phyloP scores from a whole-genome alignment of 371 early-diverging fungal species.

The Syncephalastrum monosporum region DNA sequence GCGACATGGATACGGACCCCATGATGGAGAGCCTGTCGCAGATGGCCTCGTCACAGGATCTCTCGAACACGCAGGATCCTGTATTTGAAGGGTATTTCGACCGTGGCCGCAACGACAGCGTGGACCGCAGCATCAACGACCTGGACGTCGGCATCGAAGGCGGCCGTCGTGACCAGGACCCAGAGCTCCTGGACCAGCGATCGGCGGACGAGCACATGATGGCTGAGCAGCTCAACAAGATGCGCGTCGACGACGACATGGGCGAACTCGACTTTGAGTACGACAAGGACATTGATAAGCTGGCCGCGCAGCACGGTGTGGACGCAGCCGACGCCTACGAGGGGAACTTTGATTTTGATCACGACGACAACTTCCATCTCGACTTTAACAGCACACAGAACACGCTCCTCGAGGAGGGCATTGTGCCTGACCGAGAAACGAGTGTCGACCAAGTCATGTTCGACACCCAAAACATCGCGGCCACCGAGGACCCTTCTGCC shows the following conservation, averaged over 20 bases:
- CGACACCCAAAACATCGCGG: slow-evolving; percentile 19
- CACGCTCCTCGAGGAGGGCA: slow-evolving; percentile 29
- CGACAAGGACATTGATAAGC: slow-evolving; percentile 5
- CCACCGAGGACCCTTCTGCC: slow-evolving; percentile 1
- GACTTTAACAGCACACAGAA: slow-evolving; percentile 14
- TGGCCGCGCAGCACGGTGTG: slow-evolving; percentile 6
- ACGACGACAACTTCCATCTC: slow-evolving; percentile 35
- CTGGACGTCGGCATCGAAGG: slow-evolving; percentile 26
- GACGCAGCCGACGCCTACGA: slow-evolving; percentile 16
- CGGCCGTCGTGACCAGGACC: slow-evolving; percentile 48
- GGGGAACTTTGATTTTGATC: slow-evolving; percentile 55
- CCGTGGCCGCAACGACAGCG: too few relatives aligned
- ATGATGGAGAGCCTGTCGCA: slow-evolving; percentile 32
- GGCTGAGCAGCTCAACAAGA: slow-evolving; percentile 38
- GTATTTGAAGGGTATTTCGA: too few relatives aligned
- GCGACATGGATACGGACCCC: slow-evolving; percentile 23
- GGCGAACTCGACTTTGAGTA: slow-evolving; percentile 14
- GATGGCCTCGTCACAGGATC: slow-evolving; percentile 18
- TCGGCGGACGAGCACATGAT: slow-evolving; percentile 25
- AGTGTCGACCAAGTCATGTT: slow-evolving; percentile 19
- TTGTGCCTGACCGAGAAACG: slow-evolving; percentile 23
- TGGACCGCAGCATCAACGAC: slow-evolving; percentile 12
- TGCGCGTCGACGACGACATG: slow-evolving; percentile 44
- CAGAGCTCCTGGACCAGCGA: slow-evolving; percentile 21
- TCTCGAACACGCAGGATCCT: slow-evolving; percentile 6